Conservation (phyloP, 2,329 filamentous ascomycete genomes). For the Plenodomus biglobosus region DNA sequence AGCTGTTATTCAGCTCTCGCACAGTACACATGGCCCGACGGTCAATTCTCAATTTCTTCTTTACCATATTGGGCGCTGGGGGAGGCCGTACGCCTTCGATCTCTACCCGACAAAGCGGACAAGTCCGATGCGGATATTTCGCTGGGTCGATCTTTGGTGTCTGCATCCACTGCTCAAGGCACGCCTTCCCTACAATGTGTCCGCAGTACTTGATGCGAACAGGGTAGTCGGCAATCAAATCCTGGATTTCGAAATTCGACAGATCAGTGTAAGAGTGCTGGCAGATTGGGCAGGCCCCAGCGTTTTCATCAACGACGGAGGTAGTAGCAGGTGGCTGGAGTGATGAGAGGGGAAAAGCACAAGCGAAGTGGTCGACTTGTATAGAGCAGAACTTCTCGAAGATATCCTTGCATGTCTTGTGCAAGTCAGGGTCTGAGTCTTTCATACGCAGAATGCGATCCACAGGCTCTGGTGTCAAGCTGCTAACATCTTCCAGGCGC, state of each 20-base stretch:
- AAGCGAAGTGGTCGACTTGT: constrained; percentile 25
- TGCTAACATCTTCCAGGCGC: constrained; percentile 3
- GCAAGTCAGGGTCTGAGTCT: background rate
- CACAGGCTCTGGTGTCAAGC: background rate
- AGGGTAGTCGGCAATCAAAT: constrained; percentile 24
- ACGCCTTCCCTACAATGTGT: constrained; percentile 25
- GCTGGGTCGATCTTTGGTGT: constrained; percentile 23
- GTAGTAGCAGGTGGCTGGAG: background rate
- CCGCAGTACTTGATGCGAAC: constrained; percentile 31
- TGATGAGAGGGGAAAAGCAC: constrained; percentile 16
- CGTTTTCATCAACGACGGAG: constrained; percentile 9
- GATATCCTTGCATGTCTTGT: constrained; percentile 5
- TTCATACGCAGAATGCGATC: constrained; percentile 2
- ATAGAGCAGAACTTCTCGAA: background rate
- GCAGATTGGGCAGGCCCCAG: constrained; percentile 20
- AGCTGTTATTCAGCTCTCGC: constrained; percentile 8
- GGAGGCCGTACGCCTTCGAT: constrained; percentile 14
- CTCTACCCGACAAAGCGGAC: constrained; percentile 23
- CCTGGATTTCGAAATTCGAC: constrained; percentile 5
- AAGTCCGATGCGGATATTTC: constrained; percentile 22
- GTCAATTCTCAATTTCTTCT: constrained; percentile 9
- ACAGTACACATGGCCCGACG: constrained; percentile 4
- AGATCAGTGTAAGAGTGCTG: constrained; percentile 23
- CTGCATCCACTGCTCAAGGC: constrained; percentile 27
- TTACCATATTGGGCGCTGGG: background rate